Percentiles rank a stretch among this genome's conserved stretches.
Evolutionary conservation across 768 basidiomycete genomes (phyloP).

Genomic region (Dendrothele bispora): DNA sequence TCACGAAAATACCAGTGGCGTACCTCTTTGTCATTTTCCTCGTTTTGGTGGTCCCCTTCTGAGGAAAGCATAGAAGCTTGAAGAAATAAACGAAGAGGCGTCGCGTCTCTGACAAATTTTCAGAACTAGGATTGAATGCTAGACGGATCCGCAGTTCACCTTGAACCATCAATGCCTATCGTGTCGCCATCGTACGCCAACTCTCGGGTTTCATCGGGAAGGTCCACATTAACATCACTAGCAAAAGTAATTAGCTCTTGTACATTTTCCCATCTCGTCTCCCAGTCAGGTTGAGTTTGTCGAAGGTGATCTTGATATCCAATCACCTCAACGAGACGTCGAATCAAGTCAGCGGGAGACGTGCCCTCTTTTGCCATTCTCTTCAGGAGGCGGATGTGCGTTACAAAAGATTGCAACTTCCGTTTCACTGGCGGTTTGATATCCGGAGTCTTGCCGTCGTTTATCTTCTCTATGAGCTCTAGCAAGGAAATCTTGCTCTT

Average conservation of each 20-base stretch:
- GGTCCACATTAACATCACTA: conserved; percentile 40
- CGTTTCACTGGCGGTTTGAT: conserved; percentile 65
- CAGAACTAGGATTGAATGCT: background rate
- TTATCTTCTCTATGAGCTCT: conserved; percentile 61
- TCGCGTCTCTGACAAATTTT: conserved; percentile 35
- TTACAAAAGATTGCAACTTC: conserved; percentile 63
- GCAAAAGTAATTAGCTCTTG: conserved; percentile 83
- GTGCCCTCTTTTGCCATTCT: conserved; percentile 56
- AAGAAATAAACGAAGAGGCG: conserved; percentile 69
- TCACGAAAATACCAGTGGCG: conserved; percentile 4
- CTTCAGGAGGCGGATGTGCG: conserved; percentile 50
- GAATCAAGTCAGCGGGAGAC: conserved; percentile 64
- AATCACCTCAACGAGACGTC: conserved; percentile 52
- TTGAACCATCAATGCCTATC: too few relatives aligned
- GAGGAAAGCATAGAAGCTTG: conserved; percentile 84
- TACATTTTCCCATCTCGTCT: conserved; percentile 83
- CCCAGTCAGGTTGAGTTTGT: conserved; percentile 72
- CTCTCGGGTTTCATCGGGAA: conserved; percentile 7
- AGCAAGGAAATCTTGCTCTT: conserved; percentile 53
- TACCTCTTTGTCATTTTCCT: conserved; percentile 47
- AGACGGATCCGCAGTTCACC: too few relatives aligned
- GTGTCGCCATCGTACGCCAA: too few relatives aligned
- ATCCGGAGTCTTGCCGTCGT: conserved; percentile 59
- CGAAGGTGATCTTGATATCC: conserved; percentile 69
- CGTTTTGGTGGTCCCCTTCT: conserved; percentile 65